phyloP scores from a whole-genome alignment of 371 early-diverging fungal genomes.

The Dinochytrium kinnereticum region DNA sequence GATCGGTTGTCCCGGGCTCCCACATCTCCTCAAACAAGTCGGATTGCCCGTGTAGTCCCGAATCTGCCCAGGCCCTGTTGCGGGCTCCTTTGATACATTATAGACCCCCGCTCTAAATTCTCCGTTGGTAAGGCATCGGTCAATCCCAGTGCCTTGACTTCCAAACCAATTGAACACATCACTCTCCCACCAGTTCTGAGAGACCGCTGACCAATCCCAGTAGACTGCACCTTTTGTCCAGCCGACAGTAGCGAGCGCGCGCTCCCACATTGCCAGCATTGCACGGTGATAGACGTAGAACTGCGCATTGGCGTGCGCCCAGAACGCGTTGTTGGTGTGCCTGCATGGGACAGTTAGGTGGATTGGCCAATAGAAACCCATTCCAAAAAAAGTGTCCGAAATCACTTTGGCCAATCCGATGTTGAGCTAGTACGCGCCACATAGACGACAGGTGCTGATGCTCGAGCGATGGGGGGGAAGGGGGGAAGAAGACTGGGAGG shows the following conservation, averaged over 20 bases:
- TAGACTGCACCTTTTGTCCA: conserved; percentile 15
- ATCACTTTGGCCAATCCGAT: too few relatives aligned
- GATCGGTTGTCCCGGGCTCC: background rate
- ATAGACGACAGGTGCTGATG: too few relatives aligned
- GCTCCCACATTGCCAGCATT: conserved; percentile 19
- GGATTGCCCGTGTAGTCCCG: background rate
- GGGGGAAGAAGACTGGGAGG: background rate
- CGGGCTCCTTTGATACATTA: background rate
- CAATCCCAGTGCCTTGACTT: background rate
- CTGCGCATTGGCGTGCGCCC: conserved; percentile 29
- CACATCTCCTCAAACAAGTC: conserved; percentile 27
- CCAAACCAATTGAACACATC: conserved; percentile 7
- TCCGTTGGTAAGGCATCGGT: background rate
- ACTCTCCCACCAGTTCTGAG: conserved; percentile 18
- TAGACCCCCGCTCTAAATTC: background rate
- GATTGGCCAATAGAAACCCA: background rate
- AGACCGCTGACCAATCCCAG: conserved; percentile 27
- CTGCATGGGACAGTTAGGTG: background rate
- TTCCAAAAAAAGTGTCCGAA: too few relatives aligned
- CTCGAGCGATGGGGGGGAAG: too few relatives aligned
- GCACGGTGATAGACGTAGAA: conserved; percentile 37
- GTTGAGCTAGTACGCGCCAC: too few relatives aligned
- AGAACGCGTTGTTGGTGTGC: conserved; percentile 7
- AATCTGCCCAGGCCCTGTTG: too few relatives aligned
- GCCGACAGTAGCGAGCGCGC: conserved; percentile 13